Percentiles rank a stretch among this genome's conserved stretches.
These are phyloP conservation scores for Neltuma alba DNA, from an alignment of 306 rosid genomes.

Conservation along the genomic window DNA sequence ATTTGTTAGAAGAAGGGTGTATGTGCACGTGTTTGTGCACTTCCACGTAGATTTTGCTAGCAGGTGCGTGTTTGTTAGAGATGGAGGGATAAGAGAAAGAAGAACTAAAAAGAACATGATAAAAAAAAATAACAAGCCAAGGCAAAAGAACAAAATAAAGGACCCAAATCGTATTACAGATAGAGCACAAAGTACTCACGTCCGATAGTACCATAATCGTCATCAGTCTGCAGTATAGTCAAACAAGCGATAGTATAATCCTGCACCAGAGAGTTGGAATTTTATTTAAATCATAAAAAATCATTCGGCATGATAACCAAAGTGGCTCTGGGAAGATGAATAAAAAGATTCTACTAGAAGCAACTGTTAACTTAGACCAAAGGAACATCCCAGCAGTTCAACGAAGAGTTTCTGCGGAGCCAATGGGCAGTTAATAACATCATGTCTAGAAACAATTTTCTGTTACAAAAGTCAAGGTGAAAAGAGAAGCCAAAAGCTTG, in stretches of 20 bases:
- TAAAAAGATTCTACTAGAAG: slow-evolving; percentile 5
- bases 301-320: background rate
- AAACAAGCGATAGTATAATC: slow-evolving; percentile 48
- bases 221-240: slow-evolving; percentile 34
- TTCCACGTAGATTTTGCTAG: slow-evolving; percentile 18
- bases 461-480: background rate
- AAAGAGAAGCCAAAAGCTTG: slow-evolving; percentile 6
- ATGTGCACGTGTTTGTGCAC: background rate
- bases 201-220: slow-evolving; percentile 53
- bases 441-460: background rate
- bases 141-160: background rate
- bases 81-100: background rate
- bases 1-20: background rate
- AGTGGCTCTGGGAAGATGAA: background rate
- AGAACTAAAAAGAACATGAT: background rate
- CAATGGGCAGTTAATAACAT: slow-evolving; percentile 5
- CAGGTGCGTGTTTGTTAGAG: background rate
- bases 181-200: slow-evolving; percentile 50
- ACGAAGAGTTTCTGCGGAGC: background rate
- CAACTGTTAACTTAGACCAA: background rate
- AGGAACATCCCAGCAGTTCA: slow-evolving; percentile 5
- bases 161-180: background rate
- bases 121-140: background rate
- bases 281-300: slow-evolving; percentile 25
- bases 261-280: slow-evolving; percentile 49